phyloP scores from a whole-genome alignment of 78 protist species.

The Dictyostelium capitatum region DNA sequence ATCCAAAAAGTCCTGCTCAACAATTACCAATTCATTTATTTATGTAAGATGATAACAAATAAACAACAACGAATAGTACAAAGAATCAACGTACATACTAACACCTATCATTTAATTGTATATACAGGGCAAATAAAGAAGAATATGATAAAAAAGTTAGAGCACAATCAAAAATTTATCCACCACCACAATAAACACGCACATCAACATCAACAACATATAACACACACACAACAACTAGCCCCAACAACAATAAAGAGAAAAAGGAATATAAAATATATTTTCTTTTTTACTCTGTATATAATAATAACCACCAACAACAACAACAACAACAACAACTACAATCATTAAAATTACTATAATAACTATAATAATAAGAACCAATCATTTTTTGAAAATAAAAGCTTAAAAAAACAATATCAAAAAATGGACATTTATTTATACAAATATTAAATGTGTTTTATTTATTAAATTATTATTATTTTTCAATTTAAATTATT shows the following conservation, averaged over 20 bases:
- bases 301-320: background rate
- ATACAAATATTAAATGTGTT: background rate
- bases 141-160: conserved; percentile 52
- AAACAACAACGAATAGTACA: background rate
- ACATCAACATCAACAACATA: background rate
- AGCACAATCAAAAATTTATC: conserved; percentile 39
- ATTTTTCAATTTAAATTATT: conserved; percentile 6
- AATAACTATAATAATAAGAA: background rate
- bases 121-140: conserved; percentile 24
- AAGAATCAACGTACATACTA: no score
- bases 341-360: background rate
- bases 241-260: no score
- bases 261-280: background rate
- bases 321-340: background rate
- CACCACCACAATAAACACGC: conserved; percentile 35
- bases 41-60: conserved; percentile 32
- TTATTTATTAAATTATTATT: background rate
- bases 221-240: background rate
- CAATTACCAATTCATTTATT: conserved; percentile 89
- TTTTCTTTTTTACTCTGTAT: no score
- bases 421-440: background rate
- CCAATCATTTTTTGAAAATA: background rate
- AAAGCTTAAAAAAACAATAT: background rate
- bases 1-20: conserved; percentile 97
- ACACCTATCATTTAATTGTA: background rate